Conservation (phyloP, 2,329 filamentous ascomycete species). For the Sphaerostilbella broomeana region DNA sequence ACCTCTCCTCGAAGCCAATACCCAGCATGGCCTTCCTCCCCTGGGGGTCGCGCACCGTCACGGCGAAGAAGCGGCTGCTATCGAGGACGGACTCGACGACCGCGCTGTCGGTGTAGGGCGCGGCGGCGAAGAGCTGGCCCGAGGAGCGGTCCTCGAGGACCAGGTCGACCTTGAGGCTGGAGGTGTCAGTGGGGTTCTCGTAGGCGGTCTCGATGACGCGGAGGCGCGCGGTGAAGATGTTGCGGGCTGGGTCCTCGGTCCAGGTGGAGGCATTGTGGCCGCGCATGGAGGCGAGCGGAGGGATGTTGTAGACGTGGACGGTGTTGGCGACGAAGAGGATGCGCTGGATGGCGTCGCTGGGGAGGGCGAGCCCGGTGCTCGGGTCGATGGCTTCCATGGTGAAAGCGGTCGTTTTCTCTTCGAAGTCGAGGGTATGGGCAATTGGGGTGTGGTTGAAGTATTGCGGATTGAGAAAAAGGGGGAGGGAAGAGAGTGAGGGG, state of each 20-base stretch:
- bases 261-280: slow-evolving; percentile 73
- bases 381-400: slow-evolving; percentile 64
- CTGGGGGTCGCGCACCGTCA: slow-evolving; percentile 69
- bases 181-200: slow-evolving; percentile 26
- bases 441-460: no score
- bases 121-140: slow-evolving; percentile 75
- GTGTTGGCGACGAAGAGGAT: slow-evolving; percentile 68
- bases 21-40: slow-evolving; percentile 74
- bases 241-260: slow-evolving; percentile 63
- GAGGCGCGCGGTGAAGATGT: slow-evolving; percentile 80
- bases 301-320: slow-evolving; percentile 84
- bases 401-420: no score
- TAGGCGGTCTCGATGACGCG: slow-evolving; percentile 71
- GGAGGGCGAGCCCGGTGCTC: slow-evolving; percentile 60
- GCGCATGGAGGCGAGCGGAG: slow-evolving; percentile 68
- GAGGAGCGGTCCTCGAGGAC: slow-evolving; percentile 69
- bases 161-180: slow-evolving; percentile 64
- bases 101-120: slow-evolving; percentile 61
- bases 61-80: slow-evolving; percentile 75
- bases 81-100: slow-evolving; percentile 74
- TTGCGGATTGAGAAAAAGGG: no score
- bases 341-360: slow-evolving; percentile 73
- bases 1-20: slow-evolving; percentile 80
- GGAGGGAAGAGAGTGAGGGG: no score
- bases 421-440: no score